phyloP scores from a whole-genome alignment of 805 yeast genomes.

The Maudiozyma turicensis region DNA sequence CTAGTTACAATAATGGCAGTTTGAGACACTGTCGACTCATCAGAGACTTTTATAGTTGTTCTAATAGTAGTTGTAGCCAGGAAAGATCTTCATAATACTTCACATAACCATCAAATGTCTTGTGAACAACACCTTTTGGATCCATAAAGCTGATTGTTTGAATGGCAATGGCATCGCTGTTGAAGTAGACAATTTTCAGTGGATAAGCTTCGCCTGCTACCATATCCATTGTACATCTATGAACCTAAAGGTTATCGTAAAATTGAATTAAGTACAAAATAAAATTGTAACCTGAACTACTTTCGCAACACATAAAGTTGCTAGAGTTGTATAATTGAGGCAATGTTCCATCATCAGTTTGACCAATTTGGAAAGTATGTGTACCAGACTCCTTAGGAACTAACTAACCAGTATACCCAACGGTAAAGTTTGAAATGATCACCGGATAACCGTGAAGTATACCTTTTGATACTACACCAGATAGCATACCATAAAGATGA shows the following conservation, averaged over 20 bases:
- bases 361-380: background rate
- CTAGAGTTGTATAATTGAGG: background rate
- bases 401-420: background rate
- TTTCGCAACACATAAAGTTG: no score
- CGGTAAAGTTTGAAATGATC: background rate
- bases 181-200: background rate
- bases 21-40: no score
- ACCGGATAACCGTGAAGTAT: background rate
- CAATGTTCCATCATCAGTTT: background rate
- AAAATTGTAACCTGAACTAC: background rate
- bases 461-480: background rate
- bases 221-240: background rate
- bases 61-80: no score
- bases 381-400: background rate
- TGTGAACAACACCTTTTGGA: constrained; percentile 3
- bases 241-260: background rate
- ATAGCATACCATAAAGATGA: background rate
- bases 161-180: background rate
- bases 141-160: constrained; percentile 1
- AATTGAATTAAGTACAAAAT: background rate
- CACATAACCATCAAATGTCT: background rate
- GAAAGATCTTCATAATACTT: background rate
- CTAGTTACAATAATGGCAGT: no score
- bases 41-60: no score
- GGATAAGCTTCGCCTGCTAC: background rate